Evolutionary conservation across 257 asterid genomes (phyloP).

Genomic region (Petrea volubilis): DNA sequence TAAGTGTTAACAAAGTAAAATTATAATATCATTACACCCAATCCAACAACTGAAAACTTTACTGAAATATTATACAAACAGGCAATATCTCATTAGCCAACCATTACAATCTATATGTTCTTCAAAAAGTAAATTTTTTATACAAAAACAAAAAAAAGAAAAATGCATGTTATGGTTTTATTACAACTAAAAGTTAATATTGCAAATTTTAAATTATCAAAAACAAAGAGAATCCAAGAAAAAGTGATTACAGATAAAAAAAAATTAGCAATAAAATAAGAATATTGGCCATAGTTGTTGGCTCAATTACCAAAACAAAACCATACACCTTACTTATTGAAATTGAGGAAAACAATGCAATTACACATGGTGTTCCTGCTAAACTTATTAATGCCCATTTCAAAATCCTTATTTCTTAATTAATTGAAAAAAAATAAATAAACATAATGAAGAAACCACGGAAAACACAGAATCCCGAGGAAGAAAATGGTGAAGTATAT

Average conservation of each 20-base stretch:
- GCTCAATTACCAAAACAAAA: slow-evolving; percentile 53
- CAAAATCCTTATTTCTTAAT: background rate
- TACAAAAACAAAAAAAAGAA: no score
- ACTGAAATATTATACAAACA: no score
- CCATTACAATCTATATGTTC: no score
- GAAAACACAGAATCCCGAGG: slow-evolving; percentile 79
- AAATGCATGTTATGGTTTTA: no score
- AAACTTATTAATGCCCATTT: slow-evolving; percentile 15
- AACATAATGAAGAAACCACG: slow-evolving; percentile 42
- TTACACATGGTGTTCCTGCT: slow-evolving; percentile 58
- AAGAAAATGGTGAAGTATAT: slow-evolving; percentile 35
- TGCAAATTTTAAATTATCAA: no score
- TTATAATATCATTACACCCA: no score
- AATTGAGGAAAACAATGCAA: slow-evolving; percentile 79
- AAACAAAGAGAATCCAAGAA: background rate
- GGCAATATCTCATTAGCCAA: no score
- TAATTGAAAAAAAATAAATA: background rate
- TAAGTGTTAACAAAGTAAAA: no score
- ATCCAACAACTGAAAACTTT: no score
- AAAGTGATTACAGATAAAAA: background rate
- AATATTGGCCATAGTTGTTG: slow-evolving; percentile 21
- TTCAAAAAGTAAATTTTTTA: no score
- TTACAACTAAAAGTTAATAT: no score
- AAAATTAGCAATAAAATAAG: background rate
- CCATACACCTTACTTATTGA: slow-evolving; percentile 45